Conservation (phyloP, 805 yeast species). For the Starmerella potacharoeniae region DNA sequence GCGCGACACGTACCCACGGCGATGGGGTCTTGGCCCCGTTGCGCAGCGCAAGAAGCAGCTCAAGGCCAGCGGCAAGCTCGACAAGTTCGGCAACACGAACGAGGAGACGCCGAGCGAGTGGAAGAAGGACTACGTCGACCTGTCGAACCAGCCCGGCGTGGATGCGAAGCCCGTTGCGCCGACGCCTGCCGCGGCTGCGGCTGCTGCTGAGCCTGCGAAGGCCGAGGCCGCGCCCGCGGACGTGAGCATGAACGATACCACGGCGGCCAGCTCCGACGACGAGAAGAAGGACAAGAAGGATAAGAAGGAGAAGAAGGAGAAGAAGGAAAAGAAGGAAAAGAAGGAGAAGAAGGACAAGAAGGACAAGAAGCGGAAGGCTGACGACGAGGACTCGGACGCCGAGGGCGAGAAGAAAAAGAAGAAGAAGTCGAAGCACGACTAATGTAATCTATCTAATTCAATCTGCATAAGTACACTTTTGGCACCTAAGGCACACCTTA, state of each 20-base stretch:
- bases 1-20: conserved; percentile 97
- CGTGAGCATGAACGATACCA: conserved; percentile 2
- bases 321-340: conserved; percentile 44
- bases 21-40: conserved; percentile 99
- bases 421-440: conserved; percentile 37
- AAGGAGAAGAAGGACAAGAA: conserved; percentile 45
- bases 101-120: conserved; percentile 90
- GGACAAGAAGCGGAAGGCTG: conserved; percentile 50
- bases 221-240: conserved; percentile 26
- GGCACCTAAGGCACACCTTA: too few species aligned
- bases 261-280: conserved; percentile 14
- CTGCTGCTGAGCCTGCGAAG: conserved; percentile 25
- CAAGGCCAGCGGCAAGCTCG: conserved; percentile 94
- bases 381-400: conserved; percentile 34
- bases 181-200: conserved; percentile 31
- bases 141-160: conserved; percentile 45
- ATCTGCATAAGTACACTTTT: too few species aligned
- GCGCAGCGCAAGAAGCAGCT: conserved; percentile 97
- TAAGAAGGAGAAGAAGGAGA: conserved; percentile 41
- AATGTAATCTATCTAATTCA: conserved; percentile 6
- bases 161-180: conserved; percentile 29
- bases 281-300: conserved; percentile 41
- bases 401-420: conserved; percentile 40
- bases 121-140: conserved; percentile 72
- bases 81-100: conserved; percentile 85